phyloP scores from a whole-genome alignment of 1,139 yeast genomes.

The Lodderomyces elongisporus region DNA sequence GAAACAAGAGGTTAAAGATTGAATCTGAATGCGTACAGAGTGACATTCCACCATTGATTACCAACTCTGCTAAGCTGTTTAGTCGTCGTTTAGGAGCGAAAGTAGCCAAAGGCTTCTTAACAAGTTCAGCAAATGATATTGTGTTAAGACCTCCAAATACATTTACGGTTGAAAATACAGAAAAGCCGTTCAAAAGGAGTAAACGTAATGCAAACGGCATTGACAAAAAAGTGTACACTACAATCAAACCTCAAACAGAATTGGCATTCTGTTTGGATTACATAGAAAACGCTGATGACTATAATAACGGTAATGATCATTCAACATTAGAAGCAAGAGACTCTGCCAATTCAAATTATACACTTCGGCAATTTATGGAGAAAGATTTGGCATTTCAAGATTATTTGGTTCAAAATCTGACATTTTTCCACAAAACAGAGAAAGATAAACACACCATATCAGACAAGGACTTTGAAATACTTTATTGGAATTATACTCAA shows the following conservation, averaged over 20 bases:
- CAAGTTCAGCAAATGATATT: constrained; percentile 38
- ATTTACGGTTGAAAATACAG: constrained; percentile 14
- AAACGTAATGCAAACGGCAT: constrained; percentile 16
- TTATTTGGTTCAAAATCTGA: constrained; percentile 23
- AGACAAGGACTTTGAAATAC: constrained; percentile 33
- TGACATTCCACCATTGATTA: constrained; percentile 28
- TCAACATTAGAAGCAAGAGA: constrained; percentile 23
- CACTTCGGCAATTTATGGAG: constrained; percentile 49
- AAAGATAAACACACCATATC: constrained; percentile 15
- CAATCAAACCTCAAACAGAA: constrained; percentile 22
- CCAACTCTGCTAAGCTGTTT: constrained; percentile 45
- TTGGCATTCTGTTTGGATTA: constrained; percentile 17
- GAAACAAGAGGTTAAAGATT: constrained; percentile 7
- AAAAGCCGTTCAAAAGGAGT: constrained; percentile 15
- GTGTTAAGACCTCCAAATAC: constrained; percentile 29
- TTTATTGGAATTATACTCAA: constrained; percentile 33
- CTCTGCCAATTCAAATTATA: constrained; percentile 40
- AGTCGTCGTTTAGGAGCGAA: constrained; percentile 42
- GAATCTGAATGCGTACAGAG: too few relatives aligned
- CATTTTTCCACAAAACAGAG: constrained; percentile 15
- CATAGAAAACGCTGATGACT: constrained; percentile 16
- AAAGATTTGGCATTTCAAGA: constrained; percentile 43
- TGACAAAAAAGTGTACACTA: constrained; percentile 19
- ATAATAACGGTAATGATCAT: constrained; percentile 29
- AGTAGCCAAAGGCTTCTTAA: constrained; percentile 44